Percentiles rank a stretch among this genome's conserved stretches.
Conservation (phyloP, 208 protist genomes). For the Angomonas desouzai region DNA sequence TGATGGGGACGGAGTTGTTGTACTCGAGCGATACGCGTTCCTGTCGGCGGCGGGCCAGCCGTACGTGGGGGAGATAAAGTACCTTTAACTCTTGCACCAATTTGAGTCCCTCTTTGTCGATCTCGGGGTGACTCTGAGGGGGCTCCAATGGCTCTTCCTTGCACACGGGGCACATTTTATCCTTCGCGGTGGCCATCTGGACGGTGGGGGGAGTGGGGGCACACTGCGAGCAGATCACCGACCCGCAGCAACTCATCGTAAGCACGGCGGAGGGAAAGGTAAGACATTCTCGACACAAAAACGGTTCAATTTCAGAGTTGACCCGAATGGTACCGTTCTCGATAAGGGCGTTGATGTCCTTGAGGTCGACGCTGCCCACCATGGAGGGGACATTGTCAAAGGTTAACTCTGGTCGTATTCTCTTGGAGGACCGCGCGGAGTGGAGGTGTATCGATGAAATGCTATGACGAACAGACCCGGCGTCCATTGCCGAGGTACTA, state of each 20-base stretch:
- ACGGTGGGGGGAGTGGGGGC: constrained; percentile 45
- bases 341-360: constrained; percentile 62
- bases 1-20: constrained; percentile 6
- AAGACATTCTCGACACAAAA: constrained; percentile 55
- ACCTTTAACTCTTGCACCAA: constrained; percentile 78
- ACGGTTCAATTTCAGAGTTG: constrained; percentile 21
- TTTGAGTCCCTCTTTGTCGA: constrained; percentile 43
- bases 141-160: constrained; percentile 57
- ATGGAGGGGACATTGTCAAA: constrained; percentile 37
- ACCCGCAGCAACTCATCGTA: constrained; percentile 81
- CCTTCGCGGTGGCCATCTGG: constrained; percentile 25
- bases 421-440: constrained; percentile 13
- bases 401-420: constrained; percentile 35
- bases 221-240: constrained; percentile 56
- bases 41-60: constrained; percentile 2
- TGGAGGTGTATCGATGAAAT: not conserved
- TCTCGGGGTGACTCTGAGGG: constrained; percentile 39
- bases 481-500: not conserved
- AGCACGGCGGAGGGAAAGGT: constrained; percentile 49
- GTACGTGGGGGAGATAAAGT: constrained; percentile 59
- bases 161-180: constrained; percentile 52
- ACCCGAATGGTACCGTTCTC: constrained; percentile 41
- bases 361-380: constrained; percentile 37
- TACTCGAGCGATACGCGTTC: constrained; percentile 16
- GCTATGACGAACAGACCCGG: constrained; percentile 3